phyloP scores from a whole-genome alignment of 2,329 filamentous ascomycete genomes.

The Fusarium humuli region DNA sequence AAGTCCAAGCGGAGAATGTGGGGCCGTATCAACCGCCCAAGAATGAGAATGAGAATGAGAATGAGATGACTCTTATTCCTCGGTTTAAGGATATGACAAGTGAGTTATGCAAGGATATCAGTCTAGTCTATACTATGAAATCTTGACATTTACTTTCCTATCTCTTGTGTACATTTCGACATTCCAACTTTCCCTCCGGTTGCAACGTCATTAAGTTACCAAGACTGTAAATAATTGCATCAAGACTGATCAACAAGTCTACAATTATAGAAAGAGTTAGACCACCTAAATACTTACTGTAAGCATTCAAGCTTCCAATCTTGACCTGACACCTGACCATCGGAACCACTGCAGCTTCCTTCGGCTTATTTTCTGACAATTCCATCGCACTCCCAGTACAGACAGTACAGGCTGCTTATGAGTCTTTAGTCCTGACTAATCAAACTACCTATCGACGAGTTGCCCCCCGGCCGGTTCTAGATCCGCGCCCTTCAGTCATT shows the following conservation, averaged over 20 bases:
- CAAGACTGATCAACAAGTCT: neutral
- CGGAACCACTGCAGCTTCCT: neutral
- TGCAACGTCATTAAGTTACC: neutral
- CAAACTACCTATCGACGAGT: neutral
- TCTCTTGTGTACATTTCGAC: neutral
- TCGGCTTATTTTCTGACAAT: neutral
- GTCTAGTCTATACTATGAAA: neutral
- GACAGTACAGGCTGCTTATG: neutral
- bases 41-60: conserved; percentile 1
- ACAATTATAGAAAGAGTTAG: neutral
- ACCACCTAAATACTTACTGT: neutral
- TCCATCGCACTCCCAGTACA: neutral
- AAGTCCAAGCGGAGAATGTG: conserved; percentile 16
- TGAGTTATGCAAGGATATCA: neutral
- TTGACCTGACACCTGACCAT: neutral
- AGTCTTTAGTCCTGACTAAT: conserved; percentile 25
- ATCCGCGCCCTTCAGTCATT: conserved; percentile 23
- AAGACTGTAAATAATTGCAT: neutral
- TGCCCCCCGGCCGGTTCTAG: conserved; percentile 26
- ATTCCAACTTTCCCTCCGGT: neutral
- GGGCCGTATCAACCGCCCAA: conserved; percentile 6
- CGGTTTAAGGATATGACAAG: neutral
- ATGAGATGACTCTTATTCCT: neutral
- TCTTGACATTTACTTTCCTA: neutral
- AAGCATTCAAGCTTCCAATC: neutral